Evolutionary conservation across 2,329 filamentous ascomycete genomes (phyloP), one percentile per base, ranked within the genome.

Genomic region (Ophiostoma angusticollis): DNA sequence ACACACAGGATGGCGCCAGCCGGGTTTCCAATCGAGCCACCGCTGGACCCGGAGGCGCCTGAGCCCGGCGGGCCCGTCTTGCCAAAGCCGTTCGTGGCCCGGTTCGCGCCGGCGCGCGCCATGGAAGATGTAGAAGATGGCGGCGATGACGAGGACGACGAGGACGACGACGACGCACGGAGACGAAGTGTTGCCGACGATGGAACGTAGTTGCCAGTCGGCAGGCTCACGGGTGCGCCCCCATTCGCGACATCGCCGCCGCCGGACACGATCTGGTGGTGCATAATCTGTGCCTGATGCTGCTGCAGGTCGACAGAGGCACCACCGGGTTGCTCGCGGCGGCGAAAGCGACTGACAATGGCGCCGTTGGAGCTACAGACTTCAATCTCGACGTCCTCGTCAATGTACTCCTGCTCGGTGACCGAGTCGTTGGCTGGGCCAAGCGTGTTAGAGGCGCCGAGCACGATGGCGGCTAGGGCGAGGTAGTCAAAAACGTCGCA

Each of bases 401-500:
- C 78, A 21, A 63, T 56, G 30, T 67, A 65, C 44, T 68, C 67
- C 40, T 66, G 60, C 12, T 58, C 58, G 2, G 60, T 52, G 8
- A 61, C 64, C 14, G 62, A 55, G 31, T 65, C 67, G 50, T 66
- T 70, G 37, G 68, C 47, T 11, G 49, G 46, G 16, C 69, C 59
- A 49, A 82, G 58, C 47, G 70, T 59, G 68, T 80, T 64, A 59
- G 83, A 68, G 63, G 91, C 86, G 48, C 91, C 91, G n/a, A 94
- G 74, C 6, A 91, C 84, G 47, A 94, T 78, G 33, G 87, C 87
- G 37, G 84, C 86, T 5, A 95, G 74, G 5, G 87, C 85, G 17
- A 98, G 76, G 58, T 95, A 96, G 62, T 98, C 89, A 56, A 98
- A 98, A 4, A 96, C 83, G 53, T 98, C 91, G 62, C 87, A 95